Conservation (phyloP, 2,329 filamentous ascomycete species). For the Leptodontidium sp. region DNA sequence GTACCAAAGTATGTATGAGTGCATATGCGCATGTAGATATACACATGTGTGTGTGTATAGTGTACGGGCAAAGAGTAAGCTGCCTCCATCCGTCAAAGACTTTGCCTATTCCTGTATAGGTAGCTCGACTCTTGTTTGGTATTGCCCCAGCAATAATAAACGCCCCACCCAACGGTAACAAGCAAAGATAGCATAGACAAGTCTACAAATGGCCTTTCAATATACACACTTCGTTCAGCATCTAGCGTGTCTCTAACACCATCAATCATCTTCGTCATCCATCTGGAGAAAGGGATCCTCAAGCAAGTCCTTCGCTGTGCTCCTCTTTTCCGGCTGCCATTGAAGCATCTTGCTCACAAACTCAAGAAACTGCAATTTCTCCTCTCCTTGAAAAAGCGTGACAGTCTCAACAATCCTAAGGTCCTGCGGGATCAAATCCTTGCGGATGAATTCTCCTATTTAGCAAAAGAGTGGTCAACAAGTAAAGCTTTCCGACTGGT, state of each 20-base stretch:
- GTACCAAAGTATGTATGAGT: too few relatives aligned
- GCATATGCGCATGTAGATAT: too few relatives aligned
- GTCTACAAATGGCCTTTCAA: neutral
- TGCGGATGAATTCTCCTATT: conserved; percentile 46
- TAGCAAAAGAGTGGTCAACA: conserved; percentile 18
- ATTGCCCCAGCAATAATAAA: neutral
- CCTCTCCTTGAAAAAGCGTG: conserved; percentile 39
- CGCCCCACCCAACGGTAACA: neutral
- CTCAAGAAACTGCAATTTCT: conserved; percentile 45
- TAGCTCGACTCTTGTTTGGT: neutral
- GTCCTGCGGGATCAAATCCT: conserved; percentile 45
- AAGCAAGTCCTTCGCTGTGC: conserved; percentile 44
- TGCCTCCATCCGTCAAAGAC: neutral
- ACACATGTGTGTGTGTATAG: neutral
- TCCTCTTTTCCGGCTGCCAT: conserved; percentile 45
- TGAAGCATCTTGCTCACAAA: conserved; percentile 45
- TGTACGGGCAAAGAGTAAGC: neutral
- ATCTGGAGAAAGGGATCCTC: conserved; percentile 36
- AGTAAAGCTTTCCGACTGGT: neutral
- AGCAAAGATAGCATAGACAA: neutral
- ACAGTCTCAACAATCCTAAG: conserved; percentile 42
- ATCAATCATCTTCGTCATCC: conserved; percentile 7
- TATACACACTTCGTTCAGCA: neutral
- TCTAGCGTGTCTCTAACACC: neutral
- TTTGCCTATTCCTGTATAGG: neutral